Conservation (phyloP, 2,329 filamentous ascomycete species). For the Sporothrix dimorphospora region DNA sequence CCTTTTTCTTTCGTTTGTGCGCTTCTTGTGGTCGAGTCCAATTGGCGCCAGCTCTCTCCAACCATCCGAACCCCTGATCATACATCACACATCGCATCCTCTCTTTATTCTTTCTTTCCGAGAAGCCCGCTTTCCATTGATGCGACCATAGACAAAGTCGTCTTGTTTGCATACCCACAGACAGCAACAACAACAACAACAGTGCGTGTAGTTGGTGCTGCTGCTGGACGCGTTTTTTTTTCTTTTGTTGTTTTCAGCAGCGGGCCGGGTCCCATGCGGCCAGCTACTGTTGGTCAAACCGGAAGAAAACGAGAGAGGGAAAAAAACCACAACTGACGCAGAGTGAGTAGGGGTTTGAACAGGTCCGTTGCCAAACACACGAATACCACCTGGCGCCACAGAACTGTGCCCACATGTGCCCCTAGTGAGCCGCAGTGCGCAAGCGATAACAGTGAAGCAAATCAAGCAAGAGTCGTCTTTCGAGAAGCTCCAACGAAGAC, state of each 20-base stretch:
- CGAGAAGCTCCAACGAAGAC: neutral
- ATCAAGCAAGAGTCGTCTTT: neutral
- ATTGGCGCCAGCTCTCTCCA: neutral
- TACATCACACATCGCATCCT: constrained; percentile 3
- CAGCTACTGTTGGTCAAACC: neutral
- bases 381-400: constrained; percentile 10
- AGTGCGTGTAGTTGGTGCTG: neutral
- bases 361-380: neutral
- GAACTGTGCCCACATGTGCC: constrained; percentile 10
- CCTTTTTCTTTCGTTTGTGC: neutral
- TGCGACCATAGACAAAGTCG: neutral
- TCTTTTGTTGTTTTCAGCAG: neutral
- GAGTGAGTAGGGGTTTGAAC: constrained; percentile 22
- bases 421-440: neutral
- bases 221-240: neutral
- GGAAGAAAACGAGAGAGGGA: neutral
- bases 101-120: neutral
- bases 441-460: constrained; percentile 1
- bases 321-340: constrained; percentile 13
- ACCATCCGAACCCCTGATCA: neutral
- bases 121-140: neutral
- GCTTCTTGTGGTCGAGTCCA: neutral
- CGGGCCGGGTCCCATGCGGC: neutral
- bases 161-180: neutral
- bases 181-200: neutral